Evolutionary conservation across 352 stramenopile genomes (phyloP).

Genomic region (Globisporangium nunn): DNA sequence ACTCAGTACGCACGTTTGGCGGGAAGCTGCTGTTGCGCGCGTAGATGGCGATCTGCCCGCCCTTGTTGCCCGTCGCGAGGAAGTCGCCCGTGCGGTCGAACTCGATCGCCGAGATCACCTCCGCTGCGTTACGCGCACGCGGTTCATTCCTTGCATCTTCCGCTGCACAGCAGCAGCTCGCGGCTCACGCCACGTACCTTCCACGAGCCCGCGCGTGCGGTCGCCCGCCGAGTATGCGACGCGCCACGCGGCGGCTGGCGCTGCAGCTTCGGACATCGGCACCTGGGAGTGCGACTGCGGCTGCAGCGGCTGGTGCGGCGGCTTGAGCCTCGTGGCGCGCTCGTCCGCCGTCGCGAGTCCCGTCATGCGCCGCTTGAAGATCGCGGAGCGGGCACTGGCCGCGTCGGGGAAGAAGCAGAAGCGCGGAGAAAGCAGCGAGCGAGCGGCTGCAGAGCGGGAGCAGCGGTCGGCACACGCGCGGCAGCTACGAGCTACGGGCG

Average conservation of each 20-base stretch:
- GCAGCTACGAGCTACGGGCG: too few species aligned
- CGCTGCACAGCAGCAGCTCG: not conserved
- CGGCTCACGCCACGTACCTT: constrained; percentile 21
- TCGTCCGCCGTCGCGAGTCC: not conserved
- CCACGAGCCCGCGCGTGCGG: constrained; percentile 52
- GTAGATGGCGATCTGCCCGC: constrained; percentile 90
- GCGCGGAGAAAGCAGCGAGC: not conserved
- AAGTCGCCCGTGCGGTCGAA: constrained; percentile 90
- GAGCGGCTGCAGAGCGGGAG: not conserved
- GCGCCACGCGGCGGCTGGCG: constrained; percentile 34
- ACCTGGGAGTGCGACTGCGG: not conserved
- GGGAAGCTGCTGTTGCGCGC: constrained; percentile 27
- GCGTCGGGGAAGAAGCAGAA: not conserved
- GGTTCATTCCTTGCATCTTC: not conserved
- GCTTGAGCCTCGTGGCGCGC: constrained; percentile 2
- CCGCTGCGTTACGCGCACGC: constrained; percentile 33
- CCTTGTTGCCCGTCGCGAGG: constrained; percentile 92
- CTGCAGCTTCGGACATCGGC: constrained; percentile 12
- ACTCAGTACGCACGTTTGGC: constrained; percentile 1
- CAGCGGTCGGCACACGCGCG: too few species aligned
- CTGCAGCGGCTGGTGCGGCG: too few species aligned
- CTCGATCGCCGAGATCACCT: constrained; percentile 93
- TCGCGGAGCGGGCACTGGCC: not conserved
- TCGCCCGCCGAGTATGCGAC: constrained; percentile 45
- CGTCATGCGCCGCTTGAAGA: constrained; percentile 2